Percentiles rank a stretch among this genome's conserved stretches.
These are phyloP conservation scores for Trichoderma endophyticum DNA, from an alignment of 2,329 filamentous ascomycete genomes.

Conservation along the genomic window DNA sequence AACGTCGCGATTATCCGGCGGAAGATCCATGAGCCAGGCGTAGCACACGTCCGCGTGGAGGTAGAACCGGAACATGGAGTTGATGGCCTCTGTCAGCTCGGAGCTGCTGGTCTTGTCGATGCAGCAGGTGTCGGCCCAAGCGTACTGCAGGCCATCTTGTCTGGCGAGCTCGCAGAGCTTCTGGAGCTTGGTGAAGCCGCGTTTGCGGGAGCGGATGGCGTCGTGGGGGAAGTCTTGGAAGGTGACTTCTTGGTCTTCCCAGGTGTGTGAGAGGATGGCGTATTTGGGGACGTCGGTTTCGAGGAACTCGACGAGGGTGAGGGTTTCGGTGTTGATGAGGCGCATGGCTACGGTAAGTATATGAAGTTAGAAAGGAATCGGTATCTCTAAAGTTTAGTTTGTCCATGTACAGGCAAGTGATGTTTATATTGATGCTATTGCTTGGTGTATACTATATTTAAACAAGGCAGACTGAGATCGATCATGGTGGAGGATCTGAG, in stretches of 20 bases:
- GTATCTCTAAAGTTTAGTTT: no score
- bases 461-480: no score
- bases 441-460: no score
- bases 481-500: no score
- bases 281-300: conserved; percentile 1
- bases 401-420: no score
- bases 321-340: not conserved
- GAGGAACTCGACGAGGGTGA: not conserved
- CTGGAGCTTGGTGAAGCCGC: not conserved
- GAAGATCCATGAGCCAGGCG: not conserved
- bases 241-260: conserved; percentile 17
- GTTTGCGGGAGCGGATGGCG: not conserved
- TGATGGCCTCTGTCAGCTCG: conserved; percentile 1
- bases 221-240: conserved; percentile 10
- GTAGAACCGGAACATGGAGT: not conserved
- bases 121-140: conserved; percentile 22
- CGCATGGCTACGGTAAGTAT: not conserved
- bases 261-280: conserved; percentile 21
- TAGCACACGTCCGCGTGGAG: not conserved
- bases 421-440: no score
- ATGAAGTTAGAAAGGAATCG: not conserved
- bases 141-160: not conserved
- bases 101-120: conserved; percentile 20
- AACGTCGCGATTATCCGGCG: not conserved
- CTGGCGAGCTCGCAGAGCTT: conserved; percentile 6